Conservation (phyloP, 2,329 filamentous ascomycete genomes). For the Claviceps sp. region DNA sequence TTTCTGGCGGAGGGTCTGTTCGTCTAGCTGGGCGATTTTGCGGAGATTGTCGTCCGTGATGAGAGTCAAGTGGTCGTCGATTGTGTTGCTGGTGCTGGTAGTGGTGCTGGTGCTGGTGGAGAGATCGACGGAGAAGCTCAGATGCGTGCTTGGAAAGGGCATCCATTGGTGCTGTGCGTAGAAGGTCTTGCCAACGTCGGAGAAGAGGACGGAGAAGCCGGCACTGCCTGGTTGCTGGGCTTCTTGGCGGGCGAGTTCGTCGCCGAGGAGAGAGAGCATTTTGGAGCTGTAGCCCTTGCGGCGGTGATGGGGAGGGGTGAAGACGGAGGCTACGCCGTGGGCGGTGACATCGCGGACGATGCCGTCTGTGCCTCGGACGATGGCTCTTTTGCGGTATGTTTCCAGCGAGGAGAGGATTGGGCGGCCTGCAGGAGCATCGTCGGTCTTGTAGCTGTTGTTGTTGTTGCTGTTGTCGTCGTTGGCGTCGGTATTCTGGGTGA, state of each 20-base stretch:
- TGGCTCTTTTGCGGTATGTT: slow-evolving; percentile 44
- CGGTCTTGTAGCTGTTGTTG: not conserved
- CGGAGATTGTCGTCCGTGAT: slow-evolving; percentile 49
- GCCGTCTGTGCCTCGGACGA: slow-evolving; percentile 27
- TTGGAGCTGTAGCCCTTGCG: slow-evolving; percentile 63
- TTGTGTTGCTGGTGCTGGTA: slow-evolving; percentile 12
- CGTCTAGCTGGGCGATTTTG: slow-evolving; percentile 50
- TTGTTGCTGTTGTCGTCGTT: not conserved
- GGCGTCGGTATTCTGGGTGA: slow-evolving; percentile 27
- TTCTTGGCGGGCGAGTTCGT: slow-evolving; percentile 18
- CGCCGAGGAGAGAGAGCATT: slow-evolving; percentile 57
- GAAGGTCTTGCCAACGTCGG: slow-evolving; percentile 73
- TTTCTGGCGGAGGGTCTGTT: slow-evolving; percentile 41
- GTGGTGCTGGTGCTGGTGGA: slow-evolving; percentile 5
- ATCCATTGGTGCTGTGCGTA: slow-evolving; percentile 71
- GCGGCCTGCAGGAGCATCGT: slow-evolving; percentile 21
- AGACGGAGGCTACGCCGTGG: slow-evolving; percentile 73
- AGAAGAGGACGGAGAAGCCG: slow-evolving; percentile 67
- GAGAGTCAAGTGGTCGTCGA: slow-evolving; percentile 15
- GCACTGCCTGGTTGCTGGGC: slow-evolving; percentile 20
- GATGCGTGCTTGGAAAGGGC: slow-evolving; percentile 57
- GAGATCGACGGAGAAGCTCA: slow-evolving; percentile 37
- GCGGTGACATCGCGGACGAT: slow-evolving; percentile 39
- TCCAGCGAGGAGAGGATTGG: slow-evolving; percentile 52
- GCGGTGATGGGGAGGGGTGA: slow-evolving; percentile 51